Percentiles rank a stretch among this genome's conserved stretches.
Conservation (phyloP, 2,329 filamentous ascomycete species). For the Arthrobotrys conoides region DNA sequence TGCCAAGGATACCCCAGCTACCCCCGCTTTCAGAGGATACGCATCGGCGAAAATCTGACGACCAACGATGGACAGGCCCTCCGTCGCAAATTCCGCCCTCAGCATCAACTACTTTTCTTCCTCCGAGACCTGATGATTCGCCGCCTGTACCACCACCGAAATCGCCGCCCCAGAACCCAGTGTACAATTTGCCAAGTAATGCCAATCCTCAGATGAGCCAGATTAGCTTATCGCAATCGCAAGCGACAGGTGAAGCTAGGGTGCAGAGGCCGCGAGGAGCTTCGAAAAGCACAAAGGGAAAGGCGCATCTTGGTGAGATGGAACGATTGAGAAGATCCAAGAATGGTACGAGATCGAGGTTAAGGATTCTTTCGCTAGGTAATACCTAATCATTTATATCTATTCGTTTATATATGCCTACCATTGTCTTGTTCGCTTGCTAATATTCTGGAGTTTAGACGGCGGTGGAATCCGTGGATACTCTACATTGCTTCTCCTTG, state of each 20-base stretch:
- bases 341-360: constrained; percentile 38
- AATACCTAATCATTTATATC: not conserved
- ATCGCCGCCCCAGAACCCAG: constrained; percentile 33
- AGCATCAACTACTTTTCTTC: constrained; percentile 17
- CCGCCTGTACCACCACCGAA: constrained; percentile 52
- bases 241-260: constrained; percentile 33
- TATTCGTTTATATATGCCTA: not conserved
- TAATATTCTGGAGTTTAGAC: constrained; percentile 70
- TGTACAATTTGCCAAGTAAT: constrained; percentile 10
- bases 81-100: constrained; percentile 18
- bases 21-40: constrained; percentile 21
- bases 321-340: constrained; percentile 45
- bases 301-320: constrained; percentile 50
- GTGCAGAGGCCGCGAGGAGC: constrained; percentile 23
- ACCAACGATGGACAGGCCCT: constrained; percentile 33
- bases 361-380: constrained; percentile 55
- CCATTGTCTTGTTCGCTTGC: not conserved
- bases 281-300: constrained; percentile 42
- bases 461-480: constrained; percentile 97
- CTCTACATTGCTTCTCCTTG: constrained; percentile 97
- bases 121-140: constrained; percentile 17
- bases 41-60: constrained; percentile 47
- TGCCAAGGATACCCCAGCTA: constrained; percentile 42
- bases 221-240: constrained; percentile 19
- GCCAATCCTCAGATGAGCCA: constrained; percentile 27